Base-by-base conservation (phyloP, 495 filamentous ascomycete genomes). In the Astrothelium subdiscretum region DNA sequence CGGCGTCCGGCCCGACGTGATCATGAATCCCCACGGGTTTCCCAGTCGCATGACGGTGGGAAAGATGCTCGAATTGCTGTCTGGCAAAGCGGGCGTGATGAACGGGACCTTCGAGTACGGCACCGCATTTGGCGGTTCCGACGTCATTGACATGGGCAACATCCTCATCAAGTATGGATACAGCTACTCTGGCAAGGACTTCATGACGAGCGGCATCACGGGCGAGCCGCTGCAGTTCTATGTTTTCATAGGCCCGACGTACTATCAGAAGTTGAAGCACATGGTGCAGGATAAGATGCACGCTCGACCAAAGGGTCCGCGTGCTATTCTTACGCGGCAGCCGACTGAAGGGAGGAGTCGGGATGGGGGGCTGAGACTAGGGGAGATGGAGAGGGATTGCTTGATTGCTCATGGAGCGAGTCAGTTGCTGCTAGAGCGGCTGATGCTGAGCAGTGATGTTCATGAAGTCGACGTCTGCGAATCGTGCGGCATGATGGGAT, bases 271-370 rank as follows among this genome's bases (percentile, higher is more conserved):
- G 68, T 85, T 99, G 48, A 99, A 97, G 83, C 94, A 99, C 83
- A 99, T 99, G 94, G 94, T 99, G 32, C 90, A 96, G 72, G 94
- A 99, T 69, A 99, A 99, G 80, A 97, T 99, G 92, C 94, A 99
- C 75, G 90, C 91, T 10, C 91, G 94, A 60, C 84, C 91, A 11
- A 86, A 89, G 51, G 94, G 94, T 2, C 94, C 95, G 1, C 84
- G 87, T 22, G 92, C 92, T 11, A 90, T 92, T 59, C 81, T 99
- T 4, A 99, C 94, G 2, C 88, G 94, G 29, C 94, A 99, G 75
- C 94, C 94, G 10, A 97, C 92, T 0, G 94, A 99, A 75, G 94
- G 94, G 79, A 85, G 94, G 66, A 94, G 91, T 24, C 81, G 91
- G 31, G 89, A 92, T 64, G 94, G 94, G 71, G 94, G 94, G 72